Percentiles rank a stretch among this genome's conserved stretches.
Conservation (phyloP, 1,284 basidiomycete species). For the Crepidotus sp. region DNA sequence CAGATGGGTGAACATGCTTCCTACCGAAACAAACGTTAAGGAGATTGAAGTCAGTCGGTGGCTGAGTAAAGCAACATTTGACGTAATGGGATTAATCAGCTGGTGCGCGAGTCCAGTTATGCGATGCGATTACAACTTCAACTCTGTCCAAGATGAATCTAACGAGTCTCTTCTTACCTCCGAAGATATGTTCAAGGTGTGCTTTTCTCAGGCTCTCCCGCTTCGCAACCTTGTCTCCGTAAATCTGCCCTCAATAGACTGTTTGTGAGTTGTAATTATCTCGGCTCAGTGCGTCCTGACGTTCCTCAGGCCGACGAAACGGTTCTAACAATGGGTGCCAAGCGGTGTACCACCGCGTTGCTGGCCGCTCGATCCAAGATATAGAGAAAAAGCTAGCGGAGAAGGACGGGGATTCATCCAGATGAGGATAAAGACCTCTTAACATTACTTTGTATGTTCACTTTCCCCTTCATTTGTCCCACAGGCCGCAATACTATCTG, state of each 20-base stretch:
- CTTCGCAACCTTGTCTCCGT: constrained; percentile 42
- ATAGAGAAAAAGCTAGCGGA: constrained; percentile 59
- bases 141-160: constrained; percentile 64
- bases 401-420: constrained; percentile 34
- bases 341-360: constrained; percentile 53
- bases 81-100: constrained; percentile 56
- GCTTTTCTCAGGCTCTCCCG: constrained; percentile 44
- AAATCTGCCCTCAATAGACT: constrained; percentile 52
- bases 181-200: constrained; percentile 72
- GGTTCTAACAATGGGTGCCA: constrained; percentile 46
- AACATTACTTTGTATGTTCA: constrained; percentile 49
- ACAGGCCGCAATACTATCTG: constrained; percentile 38
- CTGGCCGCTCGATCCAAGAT: constrained; percentile 58
- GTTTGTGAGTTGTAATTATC: constrained; percentile 39
- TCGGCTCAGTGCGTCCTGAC: constrained; percentile 8
- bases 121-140: constrained; percentile 55
- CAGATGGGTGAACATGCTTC: constrained; percentile 42
- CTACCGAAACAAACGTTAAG: constrained; percentile 25
- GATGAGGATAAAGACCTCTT: constrained; percentile 58
- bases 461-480: constrained; percentile 2
- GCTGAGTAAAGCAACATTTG: constrained; percentile 70
- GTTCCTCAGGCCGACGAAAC: constrained; percentile 44
- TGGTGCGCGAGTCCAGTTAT: constrained; percentile 3
- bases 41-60: constrained; percentile 62
- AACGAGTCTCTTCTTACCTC: constrained; percentile 71